Conservation (phyloP, 192 early-diverging fungal genomes). For the Radiomyces spectabilis region DNA sequence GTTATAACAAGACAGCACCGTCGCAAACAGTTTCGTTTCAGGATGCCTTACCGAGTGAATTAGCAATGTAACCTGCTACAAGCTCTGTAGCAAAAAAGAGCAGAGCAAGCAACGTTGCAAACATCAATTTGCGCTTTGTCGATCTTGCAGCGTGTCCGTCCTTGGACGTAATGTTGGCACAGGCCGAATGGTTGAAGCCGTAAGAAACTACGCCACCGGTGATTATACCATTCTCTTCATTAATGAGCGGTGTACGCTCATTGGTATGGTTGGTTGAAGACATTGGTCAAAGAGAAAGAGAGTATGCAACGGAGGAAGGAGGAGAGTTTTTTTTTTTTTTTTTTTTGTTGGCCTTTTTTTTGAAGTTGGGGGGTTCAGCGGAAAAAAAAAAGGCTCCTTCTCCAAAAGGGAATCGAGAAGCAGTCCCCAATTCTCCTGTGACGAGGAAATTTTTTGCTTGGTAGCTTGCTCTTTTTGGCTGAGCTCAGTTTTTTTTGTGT, state of each 20-base stretch:
- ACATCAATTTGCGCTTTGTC: constrained; percentile 38
- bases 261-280: background rate
- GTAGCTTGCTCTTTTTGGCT: too few species aligned
- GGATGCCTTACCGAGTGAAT: constrained; percentile 31
- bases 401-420: background rate
- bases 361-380: background rate
- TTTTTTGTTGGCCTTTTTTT: background rate
- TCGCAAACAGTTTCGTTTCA: background rate
- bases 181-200: constrained; percentile 2
- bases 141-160: too few species aligned
- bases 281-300: background rate
- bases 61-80: constrained; percentile 48
- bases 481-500: background rate
- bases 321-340: background rate
- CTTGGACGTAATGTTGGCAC: constrained; percentile 11
- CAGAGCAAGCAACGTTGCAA: constrained; percentile 49
- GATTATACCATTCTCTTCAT: too few species aligned
- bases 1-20: background rate
- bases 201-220: constrained; percentile 10
- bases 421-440: background rate
- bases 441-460: too few species aligned
- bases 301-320: background rate
- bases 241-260: constrained; percentile 5
- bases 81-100: constrained; percentile 61
- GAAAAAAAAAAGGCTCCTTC: background rate